Conservation (phyloP, 2,329 filamentous ascomycete species). For the Stenocarpella maydis region DNA sequence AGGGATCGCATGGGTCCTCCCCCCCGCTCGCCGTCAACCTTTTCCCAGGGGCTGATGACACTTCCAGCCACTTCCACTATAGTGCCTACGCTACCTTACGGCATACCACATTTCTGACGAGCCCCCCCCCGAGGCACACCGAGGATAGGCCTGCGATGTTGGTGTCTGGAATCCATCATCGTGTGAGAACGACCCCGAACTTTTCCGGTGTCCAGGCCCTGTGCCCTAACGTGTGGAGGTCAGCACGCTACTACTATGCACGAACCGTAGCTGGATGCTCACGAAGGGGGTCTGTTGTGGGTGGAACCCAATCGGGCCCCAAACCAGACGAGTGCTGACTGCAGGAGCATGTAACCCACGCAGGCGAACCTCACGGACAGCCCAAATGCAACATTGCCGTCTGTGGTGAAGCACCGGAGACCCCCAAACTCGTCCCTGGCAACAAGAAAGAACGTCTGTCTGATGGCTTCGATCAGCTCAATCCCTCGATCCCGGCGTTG, state of each 20-base stretch:
- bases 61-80: slow-evolving; percentile 3
- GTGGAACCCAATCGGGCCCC: slow-evolving; percentile 2
- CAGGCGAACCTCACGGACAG: neutral
- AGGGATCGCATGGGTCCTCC: slow-evolving; percentile 12
- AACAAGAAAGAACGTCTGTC: neutral
- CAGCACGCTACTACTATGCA: neutral
- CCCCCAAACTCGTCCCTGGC: neutral
- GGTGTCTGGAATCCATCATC: neutral
- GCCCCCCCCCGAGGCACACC: neutral
- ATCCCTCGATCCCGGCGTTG: slow-evolving; percentile 3
- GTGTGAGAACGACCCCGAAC: neutral
- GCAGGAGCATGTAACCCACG: slow-evolving; percentile 22
- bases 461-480: slow-evolving; percentile 8
- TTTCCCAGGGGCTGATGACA: neutral
- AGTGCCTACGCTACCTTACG: neutral
- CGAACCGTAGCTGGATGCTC: neutral
- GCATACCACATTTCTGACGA: neutral
- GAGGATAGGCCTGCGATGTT: neutral
- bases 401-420: slow-evolving; percentile 7
- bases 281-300: slow-evolving; percentile 7
- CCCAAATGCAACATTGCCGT: neutral
- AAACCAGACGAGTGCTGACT: slow-evolving; percentile 24
- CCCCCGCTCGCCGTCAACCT: neutral
- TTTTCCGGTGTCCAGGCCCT: slow-evolving; percentile 2
- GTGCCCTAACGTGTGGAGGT: neutral